Evolutionary conservation across 352 stramenopile genomes (phyloP).

Genomic region (Globisporangium viniferum): DNA sequence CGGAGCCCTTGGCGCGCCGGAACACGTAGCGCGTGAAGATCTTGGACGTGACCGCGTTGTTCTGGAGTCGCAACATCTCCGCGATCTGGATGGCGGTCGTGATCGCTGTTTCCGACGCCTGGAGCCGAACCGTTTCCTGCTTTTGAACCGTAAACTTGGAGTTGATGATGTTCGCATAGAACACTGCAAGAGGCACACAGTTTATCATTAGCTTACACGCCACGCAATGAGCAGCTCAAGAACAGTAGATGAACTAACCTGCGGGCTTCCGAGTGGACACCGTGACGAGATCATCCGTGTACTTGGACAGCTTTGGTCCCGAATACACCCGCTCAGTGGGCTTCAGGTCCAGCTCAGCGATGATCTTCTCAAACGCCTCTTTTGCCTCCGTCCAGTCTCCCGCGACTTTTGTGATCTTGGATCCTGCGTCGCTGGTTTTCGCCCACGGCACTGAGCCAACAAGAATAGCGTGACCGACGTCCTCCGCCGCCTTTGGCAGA

Average conservation of each 20-base stretch:
- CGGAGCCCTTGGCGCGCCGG: constrained; percentile 45
- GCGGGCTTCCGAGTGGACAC: constrained; percentile 67
- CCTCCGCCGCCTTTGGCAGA: constrained; percentile 24
- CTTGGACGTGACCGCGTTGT: constrained; percentile 51
- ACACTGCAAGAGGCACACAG: constrained; percentile 29
- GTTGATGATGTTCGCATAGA: constrained; percentile 80
- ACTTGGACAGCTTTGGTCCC: constrained; percentile 57
- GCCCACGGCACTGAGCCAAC: constrained; percentile 61
- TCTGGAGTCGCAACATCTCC: constrained; percentile 67
- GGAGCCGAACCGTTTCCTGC: constrained; percentile 56
- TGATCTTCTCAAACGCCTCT: constrained; percentile 34
- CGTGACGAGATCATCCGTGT: constrained; percentile 72
- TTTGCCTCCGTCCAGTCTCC: constrained; percentile 21
- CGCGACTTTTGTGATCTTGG: not conserved
- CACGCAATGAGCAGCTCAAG: not conserved
- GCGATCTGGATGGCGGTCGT: constrained; percentile 68
- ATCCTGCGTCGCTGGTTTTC: not conserved
- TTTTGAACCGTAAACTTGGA: constrained; percentile 77
- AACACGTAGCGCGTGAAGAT: constrained; percentile 70
- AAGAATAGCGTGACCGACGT: constrained; percentile 31
- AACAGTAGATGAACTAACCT: constrained; percentile 16
- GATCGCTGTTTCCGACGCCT: constrained; percentile 66
- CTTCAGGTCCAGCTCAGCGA: constrained; percentile 45
- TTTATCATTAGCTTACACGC: not conserved
- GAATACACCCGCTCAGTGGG: constrained; percentile 37